Conservation (phyloP, 2,329 filamentous ascomycete species). For the Elsinoe arachidis region DNA sequence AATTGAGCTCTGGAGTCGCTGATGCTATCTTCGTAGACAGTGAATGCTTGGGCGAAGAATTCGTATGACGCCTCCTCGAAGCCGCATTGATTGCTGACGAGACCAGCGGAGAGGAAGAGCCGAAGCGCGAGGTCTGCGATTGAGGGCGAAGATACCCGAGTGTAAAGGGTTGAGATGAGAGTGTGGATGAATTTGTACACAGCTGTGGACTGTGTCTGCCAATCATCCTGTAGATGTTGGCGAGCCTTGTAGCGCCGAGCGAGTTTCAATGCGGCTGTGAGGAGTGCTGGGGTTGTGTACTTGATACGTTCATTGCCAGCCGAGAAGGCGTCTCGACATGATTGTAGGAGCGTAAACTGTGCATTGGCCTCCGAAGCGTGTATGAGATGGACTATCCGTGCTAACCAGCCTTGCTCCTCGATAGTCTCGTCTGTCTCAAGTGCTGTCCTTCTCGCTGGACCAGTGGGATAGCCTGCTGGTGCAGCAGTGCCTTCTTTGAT, state of each 20-base stretch:
- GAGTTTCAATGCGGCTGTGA: conserved; percentile 83
- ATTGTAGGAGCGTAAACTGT: conserved; percentile 87
- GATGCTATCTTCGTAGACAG: conserved; percentile 92
- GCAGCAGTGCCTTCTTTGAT: conserved; percentile 82
- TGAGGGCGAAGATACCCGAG: conserved; percentile 61
- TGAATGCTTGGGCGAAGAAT: conserved; percentile 97
- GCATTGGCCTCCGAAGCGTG: conserved; percentile 79
- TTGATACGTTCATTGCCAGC: conserved; percentile 94
- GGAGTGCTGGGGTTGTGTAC: conserved; percentile 85
- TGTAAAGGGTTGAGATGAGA: conserved; percentile 76
- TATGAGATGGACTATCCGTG: conserved; percentile 82
- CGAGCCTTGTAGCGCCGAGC: conserved; percentile 80
- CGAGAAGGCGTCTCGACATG: conserved; percentile 73
- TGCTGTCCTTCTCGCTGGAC: conserved; percentile 62
- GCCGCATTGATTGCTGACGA: conserved; percentile 81
- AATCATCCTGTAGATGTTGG: conserved; percentile 76
- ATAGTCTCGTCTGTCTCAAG: conserved; percentile 93
- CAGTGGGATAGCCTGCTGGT: conserved; percentile 74
- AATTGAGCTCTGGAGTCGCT: conserved; percentile 95
- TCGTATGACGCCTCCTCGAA: conserved; percentile 97
- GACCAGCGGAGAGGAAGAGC: conserved; percentile 83
- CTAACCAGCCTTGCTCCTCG: conserved; percentile 96
- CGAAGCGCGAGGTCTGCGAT: conserved; percentile 82
- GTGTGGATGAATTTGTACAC: conserved; percentile 95
- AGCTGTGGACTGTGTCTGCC: conserved; percentile 64